A percentile compares a stretch with the other conserved stretches of the same genome.
These are phyloP conservation scores for Russula brevipes DNA, from an alignment of 768 basidiomycete species.

Conservation along the genomic window DNA sequence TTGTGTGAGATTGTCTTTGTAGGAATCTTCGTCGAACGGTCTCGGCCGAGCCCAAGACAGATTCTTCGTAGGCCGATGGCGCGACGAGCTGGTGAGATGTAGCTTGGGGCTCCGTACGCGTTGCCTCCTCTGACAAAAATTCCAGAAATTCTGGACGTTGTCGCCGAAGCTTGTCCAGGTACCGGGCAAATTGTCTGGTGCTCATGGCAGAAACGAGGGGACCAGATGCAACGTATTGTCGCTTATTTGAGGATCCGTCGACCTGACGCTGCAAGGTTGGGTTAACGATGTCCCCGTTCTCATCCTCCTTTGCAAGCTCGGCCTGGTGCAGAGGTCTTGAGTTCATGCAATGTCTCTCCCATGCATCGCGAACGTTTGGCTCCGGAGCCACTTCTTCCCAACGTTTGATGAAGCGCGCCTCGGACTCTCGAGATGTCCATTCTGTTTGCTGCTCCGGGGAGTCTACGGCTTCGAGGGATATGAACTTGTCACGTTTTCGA, in stretches of 20 bases:
- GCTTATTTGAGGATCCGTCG: background rate
- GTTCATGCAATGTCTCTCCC: slow-evolving; percentile 32
- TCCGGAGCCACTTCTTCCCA: slow-evolving; percentile 56
- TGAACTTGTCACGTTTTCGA: slow-evolving; percentile 55
- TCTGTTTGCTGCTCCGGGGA: slow-evolving; percentile 70
- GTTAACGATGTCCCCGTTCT: slow-evolving; percentile 3
- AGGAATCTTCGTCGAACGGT: slow-evolving; percentile 39
- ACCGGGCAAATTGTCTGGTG: slow-evolving; percentile 49
- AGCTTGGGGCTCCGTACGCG: slow-evolving; percentile 7
- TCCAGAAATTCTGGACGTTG: slow-evolving; percentile 52
- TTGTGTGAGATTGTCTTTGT: slow-evolving; percentile 28
- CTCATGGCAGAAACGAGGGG: slow-evolving; percentile 61
- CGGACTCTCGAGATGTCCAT: slow-evolving; percentile 62
- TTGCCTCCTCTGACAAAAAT: slow-evolving; percentile 35
- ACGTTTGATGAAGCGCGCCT: slow-evolving; percentile 62
- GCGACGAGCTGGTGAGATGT: slow-evolving; percentile 1
- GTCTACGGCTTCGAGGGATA: slow-evolving; percentile 66
- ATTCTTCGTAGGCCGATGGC: slow-evolving; percentile 23
- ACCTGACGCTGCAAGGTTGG: slow-evolving; percentile 4
- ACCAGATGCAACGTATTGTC: slow-evolving; percentile 29
- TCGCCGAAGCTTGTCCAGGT: slow-evolving; percentile 53
- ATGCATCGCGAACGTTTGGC: slow-evolving; percentile 34
- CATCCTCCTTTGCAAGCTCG: slow-evolving; percentile 15
- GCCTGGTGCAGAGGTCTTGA: slow-evolving; percentile 8
- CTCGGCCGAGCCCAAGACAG: slow-evolving; percentile 10